These are phyloP conservation scores for Hibiscus tridactylites DNA, from an alignment of 345 rosid species.

Conservation along the genomic window DNA sequence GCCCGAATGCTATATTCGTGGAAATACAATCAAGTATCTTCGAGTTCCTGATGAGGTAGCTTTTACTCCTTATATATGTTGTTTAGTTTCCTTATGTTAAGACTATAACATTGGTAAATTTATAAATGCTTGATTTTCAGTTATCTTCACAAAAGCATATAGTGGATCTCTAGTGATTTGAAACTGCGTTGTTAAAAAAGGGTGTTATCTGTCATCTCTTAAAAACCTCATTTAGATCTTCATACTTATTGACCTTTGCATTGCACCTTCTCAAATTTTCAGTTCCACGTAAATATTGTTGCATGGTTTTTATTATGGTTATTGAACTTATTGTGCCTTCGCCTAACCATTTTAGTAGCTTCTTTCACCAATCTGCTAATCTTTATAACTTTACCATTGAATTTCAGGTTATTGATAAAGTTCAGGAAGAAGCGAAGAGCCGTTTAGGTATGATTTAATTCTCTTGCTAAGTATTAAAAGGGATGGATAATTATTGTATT, in stretches of 20 bases:
- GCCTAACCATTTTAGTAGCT: not conserved
- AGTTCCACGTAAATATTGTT: not conserved
- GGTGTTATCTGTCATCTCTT: not conserved
- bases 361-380: not conserved
- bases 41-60: conserved; percentile 95
- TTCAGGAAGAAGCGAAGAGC: conserved; percentile 72
- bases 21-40: too few relatives aligned
- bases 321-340: not conserved
- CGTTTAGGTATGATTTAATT: conserved; percentile 42
- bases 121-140: too few relatives aligned
- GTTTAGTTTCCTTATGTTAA: not conserved
- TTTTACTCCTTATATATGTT: not conserved
- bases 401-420: conserved; percentile 72
- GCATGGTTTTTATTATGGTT: not conserved
- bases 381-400: not conserved
- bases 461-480: not conserved
- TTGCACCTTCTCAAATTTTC: not conserved
- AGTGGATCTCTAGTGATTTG: not conserved
- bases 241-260: not conserved
- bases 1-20: too few relatives aligned
- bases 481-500: not conserved
- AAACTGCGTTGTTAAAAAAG: not conserved
- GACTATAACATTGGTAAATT: too few relatives aligned
- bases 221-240: not conserved
- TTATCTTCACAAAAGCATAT: too few relatives aligned